Conservation (phyloP, 768 basidiomycete species). For the Polyporus arcularius region DNA sequence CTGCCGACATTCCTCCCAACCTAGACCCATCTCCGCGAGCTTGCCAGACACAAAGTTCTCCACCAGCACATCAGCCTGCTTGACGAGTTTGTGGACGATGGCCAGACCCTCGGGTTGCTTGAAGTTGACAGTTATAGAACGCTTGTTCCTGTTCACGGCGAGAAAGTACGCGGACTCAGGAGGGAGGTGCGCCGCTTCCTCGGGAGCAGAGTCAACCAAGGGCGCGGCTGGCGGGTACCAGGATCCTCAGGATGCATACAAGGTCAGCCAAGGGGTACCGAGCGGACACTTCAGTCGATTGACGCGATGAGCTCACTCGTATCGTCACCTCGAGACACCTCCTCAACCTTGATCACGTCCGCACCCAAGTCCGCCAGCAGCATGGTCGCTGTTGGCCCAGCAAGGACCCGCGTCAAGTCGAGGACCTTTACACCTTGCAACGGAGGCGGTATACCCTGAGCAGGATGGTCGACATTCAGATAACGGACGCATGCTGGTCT, state of each 20-base stretch:
- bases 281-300: slow-evolving; percentile 9
- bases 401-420: slow-evolving; percentile 87
- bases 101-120: slow-evolving; percentile 76
- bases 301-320: slow-evolving; percentile 56
- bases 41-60: slow-evolving; percentile 91
- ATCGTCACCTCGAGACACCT: slow-evolving; percentile 81
- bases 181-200: slow-evolving; percentile 63
- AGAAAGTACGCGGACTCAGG: slow-evolving; percentile 95
- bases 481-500: not conserved
- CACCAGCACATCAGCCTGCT: slow-evolving; percentile 79
- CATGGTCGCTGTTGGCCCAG: slow-evolving; percentile 93
- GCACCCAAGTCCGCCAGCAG: slow-evolving; percentile 88
- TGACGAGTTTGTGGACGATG: slow-evolving; percentile 70
- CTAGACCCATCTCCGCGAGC: slow-evolving; percentile 80
- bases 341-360: slow-evolving; percentile 92
- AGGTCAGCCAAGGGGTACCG: slow-evolving; percentile 16
- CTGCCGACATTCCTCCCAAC: slow-evolving; percentile 77
- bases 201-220: slow-evolving; percentile 42
- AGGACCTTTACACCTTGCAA: slow-evolving; percentile 80
- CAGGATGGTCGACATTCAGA: slow-evolving; percentile 12
- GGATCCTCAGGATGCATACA: slow-evolving; percentile 44
- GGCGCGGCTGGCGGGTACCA: slow-evolving; percentile 62
- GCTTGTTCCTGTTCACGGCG: slow-evolving; percentile 84
- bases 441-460: slow-evolving; percentile 71
- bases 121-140: slow-evolving; percentile 88